Base-by-base conservation (phyloP, 345 rosid species). In the Ceriops zippeliana region DNA sequence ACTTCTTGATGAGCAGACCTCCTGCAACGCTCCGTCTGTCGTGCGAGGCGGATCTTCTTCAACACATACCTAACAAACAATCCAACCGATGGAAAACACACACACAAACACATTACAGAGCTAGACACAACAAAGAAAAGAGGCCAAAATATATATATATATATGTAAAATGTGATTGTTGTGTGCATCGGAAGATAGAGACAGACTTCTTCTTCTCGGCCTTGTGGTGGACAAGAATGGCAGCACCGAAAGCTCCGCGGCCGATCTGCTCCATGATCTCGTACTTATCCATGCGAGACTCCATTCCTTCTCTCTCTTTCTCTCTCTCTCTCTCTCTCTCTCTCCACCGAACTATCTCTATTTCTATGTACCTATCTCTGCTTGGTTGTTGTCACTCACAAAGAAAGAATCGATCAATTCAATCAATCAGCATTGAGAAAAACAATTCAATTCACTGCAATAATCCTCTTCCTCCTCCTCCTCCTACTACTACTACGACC, bases 261-360 rank as follows among this genome's bases (percentile, higher is more conserved):
- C 97, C 99, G 83, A 95, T 91, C 91, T 91, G 99, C 74, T 91
- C 99, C 97, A 95, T 95, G 82, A 95, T 86, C 89, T 95, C 99
- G 57, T 95, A 95, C 70, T 86, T 96, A 87, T 95, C 99, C 99
- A 95, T 95, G 46, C 96, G 83, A 35, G 99, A 95, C 85, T 91
- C 96, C 93, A 91, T 86, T 63, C 53, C 77, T 34, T 34, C 37
- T 73, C 58, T 27, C 38, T 60, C 62, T 53, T 9, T 51, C 65
- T 58, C 13, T 34, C 37, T 51, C 22, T 47, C 57, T 34, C 62
- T 73, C 58, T 27, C 38, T 60, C 62, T 53, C 15, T 51, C 22
- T 47, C 57, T 34, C 62, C 61, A 58, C 59, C 64, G 47, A 37
- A 28, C 34, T 38, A 0, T 31, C 34, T 31, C 0, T 31, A 5